Evolutionary conservation across 495 filamentous ascomycete genomes (phyloP).

Genomic region (Aspergillus conjunctus): DNA sequence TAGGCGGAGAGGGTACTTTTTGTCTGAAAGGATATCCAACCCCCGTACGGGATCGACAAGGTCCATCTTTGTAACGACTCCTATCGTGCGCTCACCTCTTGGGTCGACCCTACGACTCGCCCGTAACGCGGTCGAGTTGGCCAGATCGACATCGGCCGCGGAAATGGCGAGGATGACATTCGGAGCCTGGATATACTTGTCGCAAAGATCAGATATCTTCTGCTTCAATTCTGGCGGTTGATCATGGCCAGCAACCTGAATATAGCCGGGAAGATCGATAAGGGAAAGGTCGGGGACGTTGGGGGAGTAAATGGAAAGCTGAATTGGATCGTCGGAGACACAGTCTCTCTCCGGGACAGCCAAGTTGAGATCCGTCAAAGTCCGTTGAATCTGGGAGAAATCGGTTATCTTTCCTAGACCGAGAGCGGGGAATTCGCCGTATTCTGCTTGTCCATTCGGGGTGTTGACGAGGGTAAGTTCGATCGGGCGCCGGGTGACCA

Average conservation of each 20-base stretch:
- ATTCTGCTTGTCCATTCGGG: conserved; percentile 84
- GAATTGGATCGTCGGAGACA: conserved; percentile 95
- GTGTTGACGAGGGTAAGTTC: conserved; percentile 97
- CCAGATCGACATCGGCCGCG: conserved; percentile 94
- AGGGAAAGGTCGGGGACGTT: conserved; percentile 94
- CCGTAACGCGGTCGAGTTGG: conserved; percentile 91
- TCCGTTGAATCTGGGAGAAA: conserved; percentile 89
- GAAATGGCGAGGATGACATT: conserved; percentile 98
- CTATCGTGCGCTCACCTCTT: conserved; percentile 92
- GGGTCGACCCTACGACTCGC: conserved; percentile 93
- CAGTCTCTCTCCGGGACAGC: conserved; percentile 88
- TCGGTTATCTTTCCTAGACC: conserved; percentile 90
- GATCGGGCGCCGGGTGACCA: conserved; percentile 96
- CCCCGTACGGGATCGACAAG: conserved; percentile 85
- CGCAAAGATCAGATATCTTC: conserved; percentile 94
- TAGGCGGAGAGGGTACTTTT: conserved; percentile 89
- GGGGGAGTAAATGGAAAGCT: conserved; percentile 91
- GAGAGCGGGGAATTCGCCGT: conserved; percentile 94
- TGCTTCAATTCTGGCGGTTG: conserved; percentile 91
- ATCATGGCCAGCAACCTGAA: conserved; percentile 88
- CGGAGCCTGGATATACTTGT: conserved; percentile 95
- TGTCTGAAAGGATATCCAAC: conserved; percentile 74
- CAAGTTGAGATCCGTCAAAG: conserved; percentile 90
- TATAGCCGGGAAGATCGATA: conserved; percentile 96
- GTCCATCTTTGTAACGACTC: conserved; percentile 99